A percentile compares a stretch with the other conserved stretches of the same genome.
Conservation (phyloP, 108 stramenopile species). For the Cyclotella atomus region DNA sequence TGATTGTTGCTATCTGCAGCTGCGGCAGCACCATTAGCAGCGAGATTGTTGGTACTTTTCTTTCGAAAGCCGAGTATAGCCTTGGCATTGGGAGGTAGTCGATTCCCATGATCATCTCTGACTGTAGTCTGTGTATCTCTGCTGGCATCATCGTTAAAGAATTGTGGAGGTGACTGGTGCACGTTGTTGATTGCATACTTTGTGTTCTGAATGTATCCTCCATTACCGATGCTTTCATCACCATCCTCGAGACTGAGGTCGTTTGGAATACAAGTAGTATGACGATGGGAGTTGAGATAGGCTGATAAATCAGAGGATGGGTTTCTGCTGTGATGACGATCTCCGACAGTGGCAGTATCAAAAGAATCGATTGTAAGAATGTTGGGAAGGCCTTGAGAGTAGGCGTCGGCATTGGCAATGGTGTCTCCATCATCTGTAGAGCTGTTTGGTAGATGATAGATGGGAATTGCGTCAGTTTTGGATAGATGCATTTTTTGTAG, state of each 20-base stretch:
- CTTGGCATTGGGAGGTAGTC: constrained; percentile 44
- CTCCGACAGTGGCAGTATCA: background rate
- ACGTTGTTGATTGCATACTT: constrained; percentile 14
- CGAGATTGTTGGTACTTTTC: constrained; percentile 1
- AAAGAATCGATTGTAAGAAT: constrained; percentile 27
- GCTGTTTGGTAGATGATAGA: constrained; percentile 7
- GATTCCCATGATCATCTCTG: constrained; percentile 42
- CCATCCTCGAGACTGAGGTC: constrained; percentile 16
- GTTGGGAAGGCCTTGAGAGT: constrained; percentile 17
- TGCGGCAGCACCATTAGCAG: constrained; percentile 4
- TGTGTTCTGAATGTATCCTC: constrained; percentile 27
- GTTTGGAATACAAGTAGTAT: constrained; percentile 2
- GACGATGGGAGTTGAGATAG: constrained; percentile 15
- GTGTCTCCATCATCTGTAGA: constrained; percentile 51
- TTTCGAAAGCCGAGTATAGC: constrained; percentile 22
- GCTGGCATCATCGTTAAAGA: constrained; percentile 16
- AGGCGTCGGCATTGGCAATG: constrained; percentile 29
- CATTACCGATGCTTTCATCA: constrained; percentile 2
- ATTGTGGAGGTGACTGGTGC: background rate
- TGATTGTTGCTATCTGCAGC: constrained; percentile 1
- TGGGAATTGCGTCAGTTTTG: too few species aligned
- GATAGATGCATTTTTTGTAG: background rate
- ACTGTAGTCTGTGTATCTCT: constrained; percentile 26
- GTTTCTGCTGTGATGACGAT: background rate
- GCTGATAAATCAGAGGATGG: constrained; percentile 3